These are phyloP conservation scores for Aristolochia contorta DNA, from an alignment of 164 flowering plant species.

Conservation along the genomic window DNA sequence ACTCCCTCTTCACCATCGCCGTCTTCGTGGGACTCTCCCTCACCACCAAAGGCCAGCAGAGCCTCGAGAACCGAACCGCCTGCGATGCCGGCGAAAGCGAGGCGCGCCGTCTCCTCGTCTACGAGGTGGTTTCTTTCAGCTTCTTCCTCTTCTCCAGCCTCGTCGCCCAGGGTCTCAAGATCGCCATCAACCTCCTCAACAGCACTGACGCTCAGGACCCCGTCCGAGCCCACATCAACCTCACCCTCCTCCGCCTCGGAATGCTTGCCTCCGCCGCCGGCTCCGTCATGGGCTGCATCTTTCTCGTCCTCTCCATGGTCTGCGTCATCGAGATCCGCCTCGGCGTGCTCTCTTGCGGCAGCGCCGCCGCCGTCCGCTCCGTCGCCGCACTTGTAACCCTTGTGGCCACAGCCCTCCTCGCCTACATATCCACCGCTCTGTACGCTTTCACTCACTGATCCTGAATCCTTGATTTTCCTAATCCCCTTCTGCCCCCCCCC, in stretches of 20 bases:
- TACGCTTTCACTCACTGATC: constrained; percentile 18
- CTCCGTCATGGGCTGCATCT: constrained; percentile 28
- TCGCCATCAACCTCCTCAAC: constrained; percentile 31
- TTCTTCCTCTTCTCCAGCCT: constrained; percentile 35
- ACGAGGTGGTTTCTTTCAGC: constrained; percentile 30
- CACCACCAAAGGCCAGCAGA: constrained; percentile 31
- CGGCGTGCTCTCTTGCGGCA: constrained; percentile 20
- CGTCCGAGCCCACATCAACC: constrained; percentile 22
- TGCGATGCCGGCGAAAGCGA: constrained; percentile 34
- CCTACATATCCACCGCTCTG: constrained; percentile 20
- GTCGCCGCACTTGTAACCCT: constrained; percentile 14
- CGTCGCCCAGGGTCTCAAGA: constrained; percentile 26
- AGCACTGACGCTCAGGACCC: constrained; percentile 22
- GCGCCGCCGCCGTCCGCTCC: constrained; percentile 9
- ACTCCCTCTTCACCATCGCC: constrained; percentile 63
- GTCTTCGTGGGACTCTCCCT: constrained; percentile 56
- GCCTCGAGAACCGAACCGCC: constrained; percentile 19
- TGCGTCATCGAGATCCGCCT: constrained; percentile 27
- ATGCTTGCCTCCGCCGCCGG: constrained; percentile 34
- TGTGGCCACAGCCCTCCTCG: constrained; percentile 15
- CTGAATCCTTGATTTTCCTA: too few species aligned
- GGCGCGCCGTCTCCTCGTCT: constrained; percentile 32
- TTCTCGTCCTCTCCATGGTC: constrained; percentile 28
- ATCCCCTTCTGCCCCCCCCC: too few species aligned
- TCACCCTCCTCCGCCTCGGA: constrained; percentile 18